Percentiles rank a stretch among this genome's conserved stretches.
These are phyloP conservation scores for Reutealis trisperma DNA, from an alignment of 345 rosid species.

Conservation along the genomic window DNA sequence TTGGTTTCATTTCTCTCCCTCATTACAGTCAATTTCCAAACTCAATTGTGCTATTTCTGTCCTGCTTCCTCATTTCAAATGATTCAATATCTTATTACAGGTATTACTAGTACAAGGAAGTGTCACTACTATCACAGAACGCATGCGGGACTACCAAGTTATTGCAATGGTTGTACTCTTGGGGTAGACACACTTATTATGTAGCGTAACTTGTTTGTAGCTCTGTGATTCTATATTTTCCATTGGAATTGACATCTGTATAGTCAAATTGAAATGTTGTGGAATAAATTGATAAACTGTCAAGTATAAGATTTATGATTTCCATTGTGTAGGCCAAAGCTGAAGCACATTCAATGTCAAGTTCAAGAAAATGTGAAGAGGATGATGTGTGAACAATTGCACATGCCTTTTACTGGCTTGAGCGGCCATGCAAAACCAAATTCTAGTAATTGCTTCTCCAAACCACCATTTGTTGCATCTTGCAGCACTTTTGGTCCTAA, in stretches of 20 bases:
- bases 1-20: neutral
- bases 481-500: conserved; percentile 80
- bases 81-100: conserved; percentile 33
- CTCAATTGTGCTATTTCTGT: neutral
- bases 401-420: conserved; percentile 40
- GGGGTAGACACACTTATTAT: conserved; percentile 50
- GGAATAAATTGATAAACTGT: neutral
- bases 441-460: conserved; percentile 27
- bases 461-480: conserved; percentile 71
- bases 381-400: conserved; percentile 75
- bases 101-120: conserved; percentile 67
- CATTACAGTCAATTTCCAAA: neutral
- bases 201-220: neutral
- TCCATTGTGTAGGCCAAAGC: conserved; percentile 54
- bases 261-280: conserved; percentile 14
- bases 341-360: conserved; percentile 61
- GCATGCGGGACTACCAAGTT: conserved; percentile 77
- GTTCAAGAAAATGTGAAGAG: conserved; percentile 77
- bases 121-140: conserved; percentile 45
- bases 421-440: conserved; percentile 31
- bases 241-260: neutral
- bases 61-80: neutral
- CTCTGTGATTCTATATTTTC: conserved; percentile 6
- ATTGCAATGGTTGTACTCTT: conserved; percentile 80
- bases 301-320: conserved; percentile 1